Evolutionary conservation across 768 basidiomycete genomes (phyloP).

Genomic region (Trametes sanguinea): DNA sequence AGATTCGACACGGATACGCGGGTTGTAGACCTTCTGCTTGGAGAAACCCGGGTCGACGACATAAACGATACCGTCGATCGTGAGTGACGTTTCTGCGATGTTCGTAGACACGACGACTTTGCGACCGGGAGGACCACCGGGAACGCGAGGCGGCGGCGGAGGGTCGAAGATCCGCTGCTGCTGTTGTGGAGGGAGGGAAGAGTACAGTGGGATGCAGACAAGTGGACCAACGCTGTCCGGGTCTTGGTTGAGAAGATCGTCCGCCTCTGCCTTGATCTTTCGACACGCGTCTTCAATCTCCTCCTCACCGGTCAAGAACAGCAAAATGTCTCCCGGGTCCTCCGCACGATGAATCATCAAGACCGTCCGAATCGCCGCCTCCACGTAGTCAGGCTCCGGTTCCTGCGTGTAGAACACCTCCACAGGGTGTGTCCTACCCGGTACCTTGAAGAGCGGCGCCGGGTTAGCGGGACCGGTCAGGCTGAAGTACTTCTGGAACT

Average conservation of each 20-base stretch:
- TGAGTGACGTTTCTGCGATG: conserved; percentile 96
- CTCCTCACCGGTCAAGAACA: conserved; percentile 98
- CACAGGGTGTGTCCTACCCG: conserved; percentile 71
- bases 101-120: conserved; percentile 97
- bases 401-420: conserved; percentile 94
- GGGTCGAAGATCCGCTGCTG: conserved; percentile 98
- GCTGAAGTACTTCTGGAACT: conserved; percentile 94
- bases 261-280: conserved; percentile 90
- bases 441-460: conserved; percentile 34
- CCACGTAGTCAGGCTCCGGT: conserved; percentile 94
- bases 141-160: conserved; percentile 61
- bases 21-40: conserved; percentile 98
- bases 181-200: conserved; percentile 89
- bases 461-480: conserved; percentile 21
- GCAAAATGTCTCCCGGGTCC: conserved; percentile 86
- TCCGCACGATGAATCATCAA: conserved; percentile 97
- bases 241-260: conserved; percentile 74
- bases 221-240: conserved; percentile 81
- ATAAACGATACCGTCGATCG: conserved; percentile 99
- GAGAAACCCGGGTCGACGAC: conserved; percentile 98
- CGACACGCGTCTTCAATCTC: conserved; percentile 97
- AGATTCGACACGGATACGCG: conserved; percentile 93
- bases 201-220: conserved; percentile 91
- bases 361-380: conserved; percentile 94
- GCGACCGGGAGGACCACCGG: conserved; percentile 79